Base-by-base conservation (phyloP, 352 stramenopile genomes). In the Halophytophthora batemanensis region DNA sequence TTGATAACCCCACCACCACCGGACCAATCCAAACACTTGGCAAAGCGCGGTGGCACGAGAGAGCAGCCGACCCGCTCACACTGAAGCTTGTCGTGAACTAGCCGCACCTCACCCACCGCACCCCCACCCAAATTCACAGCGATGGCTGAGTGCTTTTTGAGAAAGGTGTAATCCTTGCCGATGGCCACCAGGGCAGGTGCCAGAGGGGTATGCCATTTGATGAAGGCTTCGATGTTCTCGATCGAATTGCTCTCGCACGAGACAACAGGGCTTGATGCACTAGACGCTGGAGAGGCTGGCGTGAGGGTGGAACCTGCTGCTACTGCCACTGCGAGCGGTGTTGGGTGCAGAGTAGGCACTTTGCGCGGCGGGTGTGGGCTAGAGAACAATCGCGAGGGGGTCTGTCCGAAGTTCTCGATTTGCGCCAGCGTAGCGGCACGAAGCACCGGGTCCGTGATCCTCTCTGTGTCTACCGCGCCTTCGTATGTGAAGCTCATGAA, bases 381-480 rank as follows among this genome's bases (percentile, higher is more conserved):
- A 13, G 67, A 69, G 53, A 94, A 94, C 6, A 94, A 65, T 44
- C 77, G 72, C 1, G 77, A 88, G 28, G 87, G 87, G 1, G 86
- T 96, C 59, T 96, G 87, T 0, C 87, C 87, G 53, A 96, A 96
- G 45, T 96, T 85, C 45, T 95, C 81, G 36, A 98, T 97, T 52
- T 98, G 91, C 17, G 75, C 76, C 3, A 96, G 60, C 21, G 93
- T 98, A 22, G 95, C 94, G 38, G 89, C 86, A 38, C 92, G 76
- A 71, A 98, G 87, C 11, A 98, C 77, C 0, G 81, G 78, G 50
- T 98, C 90, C 0, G 79, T 56, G 23, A 94, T 90, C 21, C 76
- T 53, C 8, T 94, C 83, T n/a, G 92, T 76, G 38, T 94, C 77
- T 0, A 94, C 71, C 0, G 76, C 76, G 6, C 82, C 83, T 71